Evolutionary conservation across 257 asterid genomes (phyloP).

Genomic region (Solanum sitiens): DNA sequence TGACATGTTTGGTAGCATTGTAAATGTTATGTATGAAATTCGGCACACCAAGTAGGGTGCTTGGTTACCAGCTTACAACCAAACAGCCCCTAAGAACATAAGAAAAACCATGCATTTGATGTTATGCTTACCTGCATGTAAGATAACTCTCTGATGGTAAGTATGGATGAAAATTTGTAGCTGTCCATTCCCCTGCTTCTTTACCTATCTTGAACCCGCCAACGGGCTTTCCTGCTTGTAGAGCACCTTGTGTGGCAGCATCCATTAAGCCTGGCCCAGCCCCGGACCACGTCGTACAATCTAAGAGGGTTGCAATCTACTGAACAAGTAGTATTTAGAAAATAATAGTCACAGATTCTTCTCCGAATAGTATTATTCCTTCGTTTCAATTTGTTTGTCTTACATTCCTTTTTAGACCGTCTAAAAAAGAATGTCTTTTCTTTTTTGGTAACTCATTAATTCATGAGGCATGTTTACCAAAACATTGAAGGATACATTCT

Average conservation of each 20-base stretch:
- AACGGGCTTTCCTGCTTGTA: slow-evolving; percentile 70
- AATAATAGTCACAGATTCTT: not conserved
- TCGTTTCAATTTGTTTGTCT: not conserved
- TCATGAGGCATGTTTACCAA: not conserved
- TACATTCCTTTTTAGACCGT: not conserved
- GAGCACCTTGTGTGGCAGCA: slow-evolving; percentile 88
- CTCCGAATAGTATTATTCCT: not conserved
- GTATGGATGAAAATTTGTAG: slow-evolving; percentile 62
- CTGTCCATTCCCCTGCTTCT: slow-evolving; percentile 94
- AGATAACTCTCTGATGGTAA: slow-evolving; percentile 58
- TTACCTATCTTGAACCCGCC: slow-evolving; percentile 87
- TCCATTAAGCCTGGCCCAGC: slow-evolving; percentile 97
- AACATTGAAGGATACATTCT: not conserved
- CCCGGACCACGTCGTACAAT: slow-evolving; percentile 92
- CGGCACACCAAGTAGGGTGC: not conserved
- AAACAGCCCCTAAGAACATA: not conserved
- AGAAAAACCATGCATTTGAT: not conserved
- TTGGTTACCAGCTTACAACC: not conserved
- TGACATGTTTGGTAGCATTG: not conserved
- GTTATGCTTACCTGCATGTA: slow-evolving; percentile 61
- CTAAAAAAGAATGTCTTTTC: not conserved
- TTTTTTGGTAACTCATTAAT: not conserved
- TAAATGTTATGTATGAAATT: not conserved
- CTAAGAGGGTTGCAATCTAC: slow-evolving; percentile 65
- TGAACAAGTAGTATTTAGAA: slow-evolving; percentile 2